Percentiles rank a stretch among this genome's conserved stretches.
Evolutionary conservation across 31 red algal species (phyloP).

Genomic region (Endocladia muricata): DNA sequence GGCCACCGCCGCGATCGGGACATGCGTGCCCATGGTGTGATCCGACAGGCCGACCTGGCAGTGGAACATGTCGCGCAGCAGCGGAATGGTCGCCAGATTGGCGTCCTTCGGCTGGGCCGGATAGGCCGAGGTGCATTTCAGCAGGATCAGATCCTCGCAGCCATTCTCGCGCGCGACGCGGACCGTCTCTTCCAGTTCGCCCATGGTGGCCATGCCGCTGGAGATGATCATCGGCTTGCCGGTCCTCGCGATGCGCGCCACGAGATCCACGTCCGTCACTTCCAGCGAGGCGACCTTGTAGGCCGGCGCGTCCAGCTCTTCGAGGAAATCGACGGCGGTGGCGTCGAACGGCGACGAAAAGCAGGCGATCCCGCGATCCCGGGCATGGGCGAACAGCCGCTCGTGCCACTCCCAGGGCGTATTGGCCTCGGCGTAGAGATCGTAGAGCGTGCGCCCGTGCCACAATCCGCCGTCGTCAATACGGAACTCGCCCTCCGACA

Average conservation of each 20-base stretch:
- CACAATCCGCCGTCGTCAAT: no score
- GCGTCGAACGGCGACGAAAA: constrained; percentile 1
- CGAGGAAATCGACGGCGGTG: constrained; percentile 2
- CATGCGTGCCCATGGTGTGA: constrained; percentile 1
- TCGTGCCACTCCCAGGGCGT: no score
- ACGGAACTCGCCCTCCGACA: no score
- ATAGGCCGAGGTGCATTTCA: no score
- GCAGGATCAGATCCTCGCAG: neutral
- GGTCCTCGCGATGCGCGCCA: neutral
- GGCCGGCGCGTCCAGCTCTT: neutral
- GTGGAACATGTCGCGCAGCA: neutral
- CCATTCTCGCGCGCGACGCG: neutral
- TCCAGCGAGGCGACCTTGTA: constrained; percentile 4
- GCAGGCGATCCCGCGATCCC: neutral
- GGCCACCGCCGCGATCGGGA: neutral
- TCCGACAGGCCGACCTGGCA: neutral
- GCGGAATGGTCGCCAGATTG: no score
- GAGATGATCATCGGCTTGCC: constrained; percentile 9
- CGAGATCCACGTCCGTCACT: neutral
- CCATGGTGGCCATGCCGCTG: neutral
- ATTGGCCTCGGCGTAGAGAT: no score
- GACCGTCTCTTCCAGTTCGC: neutral
- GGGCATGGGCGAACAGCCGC: no score
- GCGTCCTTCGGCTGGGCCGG: no score
- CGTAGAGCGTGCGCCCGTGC: no score